Evolutionary conservation across 371 early-diverging fungal genomes (phyloP).

Genomic region (Mortierella sp.): DNA sequence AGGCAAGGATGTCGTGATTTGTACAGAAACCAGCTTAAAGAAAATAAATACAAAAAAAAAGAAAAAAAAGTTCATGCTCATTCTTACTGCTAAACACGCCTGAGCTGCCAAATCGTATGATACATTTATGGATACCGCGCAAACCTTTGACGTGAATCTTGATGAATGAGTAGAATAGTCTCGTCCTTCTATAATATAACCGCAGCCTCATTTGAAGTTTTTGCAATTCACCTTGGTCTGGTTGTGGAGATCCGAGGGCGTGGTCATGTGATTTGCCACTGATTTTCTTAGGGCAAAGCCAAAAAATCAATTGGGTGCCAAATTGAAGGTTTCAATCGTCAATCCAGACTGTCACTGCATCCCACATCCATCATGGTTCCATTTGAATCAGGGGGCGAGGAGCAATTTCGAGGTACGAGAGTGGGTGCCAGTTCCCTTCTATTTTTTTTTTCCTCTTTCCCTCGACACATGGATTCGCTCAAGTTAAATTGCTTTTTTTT

Average conservation of each 20-base stretch:
- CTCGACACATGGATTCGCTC: too few relatives aligned
- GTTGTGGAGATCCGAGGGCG: too few relatives aligned
- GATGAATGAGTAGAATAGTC: too few relatives aligned
- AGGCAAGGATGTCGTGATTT: neutral
- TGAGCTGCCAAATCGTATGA: neutral
- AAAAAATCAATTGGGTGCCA: neutral
- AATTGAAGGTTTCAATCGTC: neutral
- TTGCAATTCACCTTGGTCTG: too few relatives aligned
- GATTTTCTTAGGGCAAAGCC: neutral
- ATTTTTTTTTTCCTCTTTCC: neutral
- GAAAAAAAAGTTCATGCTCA: neutral
- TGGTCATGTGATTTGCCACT: slow-evolving; percentile 3
- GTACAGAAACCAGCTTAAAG: slow-evolving; percentile 8
- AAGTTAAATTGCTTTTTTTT: neutral
- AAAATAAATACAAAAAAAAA: neutral
- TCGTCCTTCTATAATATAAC: too few relatives aligned
- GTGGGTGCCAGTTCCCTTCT: neutral
- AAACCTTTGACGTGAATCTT: too few relatives aligned
- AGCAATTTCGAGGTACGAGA: slow-evolving; percentile 26
- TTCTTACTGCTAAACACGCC: neutral
- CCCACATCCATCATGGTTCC: slow-evolving; percentile 6
- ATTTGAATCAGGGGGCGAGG: slow-evolving; percentile 24
- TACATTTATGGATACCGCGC: too few relatives aligned
- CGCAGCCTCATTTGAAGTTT: too few relatives aligned
- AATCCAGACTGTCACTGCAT: neutral